Evolutionary conservation across 768 basidiomycete species (phyloP), one percentile per base, ranked within the genome.

Genomic region (Leccinellum rugosiceps): DNA sequence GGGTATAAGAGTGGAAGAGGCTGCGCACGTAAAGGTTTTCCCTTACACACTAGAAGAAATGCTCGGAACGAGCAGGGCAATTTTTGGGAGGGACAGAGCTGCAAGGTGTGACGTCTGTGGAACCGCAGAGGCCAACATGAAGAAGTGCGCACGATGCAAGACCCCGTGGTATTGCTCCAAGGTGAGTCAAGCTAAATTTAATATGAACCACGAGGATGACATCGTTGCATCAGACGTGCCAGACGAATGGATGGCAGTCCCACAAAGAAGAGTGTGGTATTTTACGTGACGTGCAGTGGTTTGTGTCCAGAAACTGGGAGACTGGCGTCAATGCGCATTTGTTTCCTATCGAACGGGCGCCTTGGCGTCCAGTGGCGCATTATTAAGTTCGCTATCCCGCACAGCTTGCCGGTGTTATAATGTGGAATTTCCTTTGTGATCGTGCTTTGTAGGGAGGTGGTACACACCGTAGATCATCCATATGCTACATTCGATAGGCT

Each of bases 211-310:
- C 5, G n/a, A 43, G 21, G n/a, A n/a, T 64, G 48, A 63, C 56
- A 41, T 28, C 9, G 26, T 44, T 34, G 8, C 26, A 50, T 31
- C n/a, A 71, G 69, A 7, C 35, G 3, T 71, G 69, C 54, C 69
- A 71, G 38, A 52, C 28, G 6, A 55, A 51, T 0, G 66, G 60
- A 49, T 71, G 69, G 69, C 15, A 11, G 3, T 30, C 44, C 13
- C 69, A 71, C 19, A 71, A 63, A 44, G 58, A 61, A 2, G 58
- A 66, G 14, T 71, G 69, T 44, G 50, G 50, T n/a, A 55, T 68
- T 43, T 59, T 59, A 47, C 60, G 64, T 28, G 68, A 71, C 11
- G 66, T 71, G 26, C 70, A 72, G 41, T 72, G 69, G 69, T 71
- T 71, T 51, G 32, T 57, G 15, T 59, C 59, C 38, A 72, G 63